Conservation (phyloP, 345 rosid genomes). For the Moringa oleifera region DNA sequence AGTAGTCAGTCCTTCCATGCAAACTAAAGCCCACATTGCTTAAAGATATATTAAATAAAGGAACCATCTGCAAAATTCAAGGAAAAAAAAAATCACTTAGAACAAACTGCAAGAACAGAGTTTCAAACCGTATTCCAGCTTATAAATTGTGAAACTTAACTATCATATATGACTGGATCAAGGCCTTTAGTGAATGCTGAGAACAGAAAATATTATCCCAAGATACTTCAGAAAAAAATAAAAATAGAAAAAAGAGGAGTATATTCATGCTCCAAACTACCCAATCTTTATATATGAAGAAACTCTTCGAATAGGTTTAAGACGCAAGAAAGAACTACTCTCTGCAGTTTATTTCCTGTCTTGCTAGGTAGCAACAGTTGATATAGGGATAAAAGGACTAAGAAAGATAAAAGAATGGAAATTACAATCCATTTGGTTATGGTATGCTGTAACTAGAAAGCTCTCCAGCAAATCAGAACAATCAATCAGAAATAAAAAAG, state of each 20-base stretch:
- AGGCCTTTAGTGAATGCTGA: background rate
- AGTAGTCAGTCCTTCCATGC: constrained; percentile 62
- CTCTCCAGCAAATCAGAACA: background rate
- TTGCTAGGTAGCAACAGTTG: background rate
- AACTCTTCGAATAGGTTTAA: background rate
- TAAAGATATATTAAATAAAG: constrained; percentile 74
- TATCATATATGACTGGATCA: background rate
- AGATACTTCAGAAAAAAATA: background rate
- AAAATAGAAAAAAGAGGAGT: no score
- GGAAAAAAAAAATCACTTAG: constrained; percentile 4
- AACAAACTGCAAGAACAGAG: constrained; percentile 1
- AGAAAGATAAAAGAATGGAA: no score
- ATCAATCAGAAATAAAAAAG: no score
- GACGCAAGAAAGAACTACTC: background rate
- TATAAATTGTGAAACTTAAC: background rate
- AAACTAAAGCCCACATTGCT: constrained; percentile 64
- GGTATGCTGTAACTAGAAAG: background rate
- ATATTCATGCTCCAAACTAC: background rate
- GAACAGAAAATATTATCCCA: background rate
- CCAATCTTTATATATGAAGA: background rate
- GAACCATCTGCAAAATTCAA: constrained; percentile 76
- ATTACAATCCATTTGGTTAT: background rate
- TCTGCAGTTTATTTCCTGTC: background rate
- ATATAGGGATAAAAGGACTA: no score
- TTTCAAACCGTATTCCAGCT: background rate